Base-by-base conservation (phyloP, 148 eudicot genomes). In the Cornus suecica region DNA sequence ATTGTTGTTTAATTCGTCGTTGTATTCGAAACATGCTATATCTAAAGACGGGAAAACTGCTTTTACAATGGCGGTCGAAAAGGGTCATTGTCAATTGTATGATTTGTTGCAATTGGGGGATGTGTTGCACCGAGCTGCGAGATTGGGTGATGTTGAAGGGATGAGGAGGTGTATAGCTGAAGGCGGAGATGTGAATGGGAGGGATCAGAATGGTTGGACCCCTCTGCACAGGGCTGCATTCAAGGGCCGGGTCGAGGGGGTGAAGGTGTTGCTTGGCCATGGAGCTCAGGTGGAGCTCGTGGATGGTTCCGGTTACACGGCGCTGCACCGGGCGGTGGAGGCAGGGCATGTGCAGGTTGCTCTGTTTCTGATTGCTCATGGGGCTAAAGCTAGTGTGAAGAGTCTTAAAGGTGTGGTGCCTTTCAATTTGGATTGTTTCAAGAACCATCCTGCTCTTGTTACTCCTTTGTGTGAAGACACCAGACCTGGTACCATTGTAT, bases 151-250 rank as follows among this genome's bases (percentile, higher is more conserved):
- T 26, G 78, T 84, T 15, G 64, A 32, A 10, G 75, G 70, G 18
- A 79, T 87, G 65, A 80, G 73, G 74, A 74, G 70, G 5, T 80
- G 87, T 32, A 15, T 87, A 1, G 86, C 79, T 2, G 71, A 84
- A 42, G 90, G 88, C 18, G 81, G 62, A 63, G 66, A 80, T 0
- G 86, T 84, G 76, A 83, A 87, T 32, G 74, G 76, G 5, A 78
- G 32, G 73, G 90, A 87, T 72, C 87, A 87, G 66, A 83, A 87
- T 48, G 90, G 90, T 5, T 87, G 90, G 90, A 87, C 84, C 24
- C 78, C 87, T 24, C 69, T 87, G 63, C 90, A 87, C 41, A 82
- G 88, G 42, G 90, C 90, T 0, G 86, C 86, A 24, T 87, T 87
- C 73, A 87, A 87, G 66, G 90, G 88, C 2, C 76, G 76, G 2